phyloP scores from a whole-genome alignment of 2,329 filamentous ascomycete species.

The Fusarium chaquense region DNA sequence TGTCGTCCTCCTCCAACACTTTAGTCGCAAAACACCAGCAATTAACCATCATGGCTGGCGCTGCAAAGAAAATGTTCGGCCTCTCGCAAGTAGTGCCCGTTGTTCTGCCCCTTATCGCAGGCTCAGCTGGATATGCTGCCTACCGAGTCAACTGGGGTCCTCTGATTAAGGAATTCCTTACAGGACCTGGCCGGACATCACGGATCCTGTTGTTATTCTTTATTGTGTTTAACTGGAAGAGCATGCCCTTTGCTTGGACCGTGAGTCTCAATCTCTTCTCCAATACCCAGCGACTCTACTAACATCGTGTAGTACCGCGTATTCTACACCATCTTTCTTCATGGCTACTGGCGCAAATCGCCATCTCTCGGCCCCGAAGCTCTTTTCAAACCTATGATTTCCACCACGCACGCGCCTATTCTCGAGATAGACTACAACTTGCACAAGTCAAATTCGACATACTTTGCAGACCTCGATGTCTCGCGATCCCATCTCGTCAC shows the following conservation, averaged over 20 bases:
- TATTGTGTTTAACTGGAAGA: conserved; percentile 77
- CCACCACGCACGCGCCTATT: conserved; percentile 73
- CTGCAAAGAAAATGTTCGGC: conserved; percentile 50
- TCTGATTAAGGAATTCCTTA: conserved; percentile 60
- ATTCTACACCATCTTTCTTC: conserved; percentile 67
- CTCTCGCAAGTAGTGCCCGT: conserved; percentile 54
- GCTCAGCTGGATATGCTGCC: conserved; percentile 61
- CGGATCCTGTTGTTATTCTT: conserved; percentile 67
- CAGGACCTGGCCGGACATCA: conserved; percentile 65
- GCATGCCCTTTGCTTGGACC: conserved; percentile 80
- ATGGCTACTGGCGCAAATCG: conserved; percentile 63
- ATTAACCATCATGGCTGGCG: conserved; percentile 50
- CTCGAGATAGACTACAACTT: conserved; percentile 89
- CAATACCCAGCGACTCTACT: not conserved
- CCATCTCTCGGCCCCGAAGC: conserved; percentile 68
- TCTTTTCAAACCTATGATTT: conserved; percentile 79
- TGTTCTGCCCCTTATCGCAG: conserved; percentile 57
- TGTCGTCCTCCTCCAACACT: not conserved
- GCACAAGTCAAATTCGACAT: conserved; percentile 86
- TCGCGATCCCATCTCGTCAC: conserved; percentile 84
- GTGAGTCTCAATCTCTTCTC: conserved; percentile 59
- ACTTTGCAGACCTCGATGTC: conserved; percentile 88
- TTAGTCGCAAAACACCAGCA: conserved; percentile 19
- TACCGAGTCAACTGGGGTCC: conserved; percentile 59
- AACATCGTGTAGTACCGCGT: conserved; percentile 63